Evolutionary conservation across 2,329 filamentous ascomycete species (phyloP).

Genomic region (Talaromyces sp.): DNA sequence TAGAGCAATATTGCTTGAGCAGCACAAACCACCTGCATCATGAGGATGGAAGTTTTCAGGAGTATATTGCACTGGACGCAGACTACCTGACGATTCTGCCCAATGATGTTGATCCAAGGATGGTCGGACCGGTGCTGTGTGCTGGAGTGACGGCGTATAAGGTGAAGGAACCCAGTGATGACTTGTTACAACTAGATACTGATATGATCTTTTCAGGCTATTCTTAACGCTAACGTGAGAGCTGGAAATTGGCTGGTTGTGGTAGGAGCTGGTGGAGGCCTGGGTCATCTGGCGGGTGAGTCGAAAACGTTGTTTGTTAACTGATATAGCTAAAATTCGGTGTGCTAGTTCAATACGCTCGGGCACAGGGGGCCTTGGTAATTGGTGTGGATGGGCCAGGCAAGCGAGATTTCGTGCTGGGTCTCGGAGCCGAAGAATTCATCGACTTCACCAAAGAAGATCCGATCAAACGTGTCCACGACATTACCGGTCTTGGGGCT

Average conservation of each 20-base stretch:
- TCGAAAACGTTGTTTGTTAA: neutral
- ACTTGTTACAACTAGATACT: no score
- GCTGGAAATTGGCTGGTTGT: constrained; percentile 43
- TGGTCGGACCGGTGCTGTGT: constrained; percentile 45
- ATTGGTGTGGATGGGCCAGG: constrained; percentile 42
- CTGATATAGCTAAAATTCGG: no score
- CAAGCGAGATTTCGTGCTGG: constrained; percentile 39
- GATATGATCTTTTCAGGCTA: constrained; percentile 29
- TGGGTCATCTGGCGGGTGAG: constrained; percentile 45
- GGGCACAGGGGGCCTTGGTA: constrained; percentile 41
- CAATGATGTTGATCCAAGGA: constrained; percentile 41
- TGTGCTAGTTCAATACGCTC: constrained; percentile 43
- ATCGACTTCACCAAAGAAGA: constrained; percentile 40
- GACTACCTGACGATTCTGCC: constrained; percentile 45
- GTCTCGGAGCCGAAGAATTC: constrained; percentile 40
- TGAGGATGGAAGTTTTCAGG: constrained; percentile 46
- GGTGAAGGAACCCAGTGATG: constrained; percentile 21
- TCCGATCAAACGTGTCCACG: constrained; percentile 32
- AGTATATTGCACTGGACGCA: constrained; percentile 45
- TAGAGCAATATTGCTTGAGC: constrained; percentile 41
- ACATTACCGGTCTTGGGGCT: constrained; percentile 40
- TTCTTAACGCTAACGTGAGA: constrained; percentile 40
- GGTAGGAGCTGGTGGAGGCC: constrained; percentile 45
- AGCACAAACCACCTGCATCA: constrained; percentile 47
- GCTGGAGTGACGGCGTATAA: constrained; percentile 47